phyloP scores from a whole-genome alignment of 352 stramenopile genomes.

The Phytopythium vexans region DNA sequence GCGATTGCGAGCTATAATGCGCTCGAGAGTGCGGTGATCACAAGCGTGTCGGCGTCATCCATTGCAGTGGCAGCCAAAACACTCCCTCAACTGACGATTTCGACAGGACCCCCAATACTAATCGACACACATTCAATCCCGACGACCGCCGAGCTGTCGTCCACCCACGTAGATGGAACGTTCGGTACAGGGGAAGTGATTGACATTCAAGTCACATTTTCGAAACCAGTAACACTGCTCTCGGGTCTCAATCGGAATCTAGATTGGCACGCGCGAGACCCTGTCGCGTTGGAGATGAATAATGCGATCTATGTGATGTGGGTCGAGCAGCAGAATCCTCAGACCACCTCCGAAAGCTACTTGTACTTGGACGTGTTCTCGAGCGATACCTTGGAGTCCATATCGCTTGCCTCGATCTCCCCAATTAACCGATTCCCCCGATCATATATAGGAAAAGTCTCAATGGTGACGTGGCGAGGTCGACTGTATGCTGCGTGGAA shows the following conservation, averaged over 20 bases:
- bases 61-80: conserved; percentile 15
- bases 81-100: conserved; percentile 38
- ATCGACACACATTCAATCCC: conserved; percentile 58
- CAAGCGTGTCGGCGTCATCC: conserved; percentile 44
- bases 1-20: conserved; percentile 43
- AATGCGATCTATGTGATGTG: conserved; percentile 60
- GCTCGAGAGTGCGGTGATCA: conserved; percentile 36
- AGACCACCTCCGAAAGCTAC: conserved; percentile 30
- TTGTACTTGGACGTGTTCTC: conserved; percentile 60
- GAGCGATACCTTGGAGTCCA: conserved; percentile 25
- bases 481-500: conserved; percentile 68
- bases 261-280: conserved; percentile 42
- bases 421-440: conserved; percentile 44
- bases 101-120: conserved; percentile 20
- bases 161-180: conserved; percentile 33
- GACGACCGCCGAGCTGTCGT: conserved; percentile 59
- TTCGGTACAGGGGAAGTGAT: conserved; percentile 67
- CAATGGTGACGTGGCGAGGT: conserved; percentile 37
- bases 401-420: conserved; percentile 16
- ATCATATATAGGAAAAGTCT: conserved; percentile 51
- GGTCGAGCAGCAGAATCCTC: conserved; percentile 50
- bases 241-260: conserved; percentile 64
- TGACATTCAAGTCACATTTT: conserved; percentile 65
- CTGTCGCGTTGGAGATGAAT: conserved; percentile 31
- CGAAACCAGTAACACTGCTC: conserved; percentile 54